Evolutionary conservation across 371 early-diverging fungal genomes (phyloP).

Genomic region (Mucor circinelloides): DNA sequence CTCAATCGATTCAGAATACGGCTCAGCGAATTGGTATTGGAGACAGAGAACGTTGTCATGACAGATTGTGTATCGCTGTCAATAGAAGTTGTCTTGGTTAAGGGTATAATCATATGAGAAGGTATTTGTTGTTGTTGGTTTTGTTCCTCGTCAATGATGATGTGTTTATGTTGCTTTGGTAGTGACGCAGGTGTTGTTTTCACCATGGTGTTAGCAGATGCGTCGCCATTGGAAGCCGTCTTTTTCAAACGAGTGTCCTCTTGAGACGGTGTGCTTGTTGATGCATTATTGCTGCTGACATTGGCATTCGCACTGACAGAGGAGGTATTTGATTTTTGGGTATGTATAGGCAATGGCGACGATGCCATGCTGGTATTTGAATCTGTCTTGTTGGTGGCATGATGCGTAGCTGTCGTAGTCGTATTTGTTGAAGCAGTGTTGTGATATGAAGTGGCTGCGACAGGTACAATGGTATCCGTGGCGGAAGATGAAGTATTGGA

Average conservation of each 20-base stretch:
- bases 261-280: not conserved
- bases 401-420: not conserved
- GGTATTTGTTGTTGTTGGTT: constrained; percentile 8
- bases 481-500: not conserved
- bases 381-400: not conserved
- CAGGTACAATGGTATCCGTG: not conserved
- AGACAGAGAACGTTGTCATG: constrained; percentile 52
- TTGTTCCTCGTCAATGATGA: constrained; percentile 12
- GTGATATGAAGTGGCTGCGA: no score
- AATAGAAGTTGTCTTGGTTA: constrained; percentile 29
- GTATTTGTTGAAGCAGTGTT: not conserved
- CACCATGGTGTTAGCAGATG: not conserved
- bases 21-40: constrained; percentile 55
- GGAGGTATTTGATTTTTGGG: not conserved
- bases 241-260: not conserved
- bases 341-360: not conserved
- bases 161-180: constrained; percentile 2
- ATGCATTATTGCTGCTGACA: not conserved
- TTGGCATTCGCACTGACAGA: not conserved
- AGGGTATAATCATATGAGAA: constrained; percentile 11
- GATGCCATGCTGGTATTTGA: not conserved
- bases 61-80: constrained; percentile 60
- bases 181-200: not conserved
- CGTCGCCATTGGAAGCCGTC: no score
- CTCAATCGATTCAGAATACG: constrained; percentile 53